phyloP scores from a whole-genome alignment of 306 rosid species.

The Trichosanthes truncata region DNA sequence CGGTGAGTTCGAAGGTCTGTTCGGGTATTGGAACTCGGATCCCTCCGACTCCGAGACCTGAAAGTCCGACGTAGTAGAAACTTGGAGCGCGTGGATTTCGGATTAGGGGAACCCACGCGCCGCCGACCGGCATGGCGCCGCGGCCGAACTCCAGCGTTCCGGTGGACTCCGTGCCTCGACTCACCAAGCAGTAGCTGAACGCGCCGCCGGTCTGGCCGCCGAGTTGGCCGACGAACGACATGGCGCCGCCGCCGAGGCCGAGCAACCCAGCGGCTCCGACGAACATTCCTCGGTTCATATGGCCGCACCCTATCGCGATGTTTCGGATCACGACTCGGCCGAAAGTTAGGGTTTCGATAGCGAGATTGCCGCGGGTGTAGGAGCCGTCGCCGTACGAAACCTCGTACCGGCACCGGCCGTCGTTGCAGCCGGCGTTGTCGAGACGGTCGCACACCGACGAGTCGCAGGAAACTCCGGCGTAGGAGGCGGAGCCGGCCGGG shows the following conservation, averaged over 20 bases:
- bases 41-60: slow-evolving; percentile 83
- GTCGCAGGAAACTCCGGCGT: slow-evolving; percentile 47
- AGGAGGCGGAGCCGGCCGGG: slow-evolving; percentile 64
- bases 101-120: slow-evolving; percentile 71
- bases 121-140: slow-evolving; percentile 66
- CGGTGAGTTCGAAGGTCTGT: slow-evolving; percentile 30
- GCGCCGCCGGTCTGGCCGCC: slow-evolving; percentile 74
- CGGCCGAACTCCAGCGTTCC: slow-evolving; percentile 72
- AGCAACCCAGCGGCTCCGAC: slow-evolving; percentile 78
- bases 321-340: slow-evolving; percentile 46
- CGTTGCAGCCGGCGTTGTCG: slow-evolving; percentile 45
- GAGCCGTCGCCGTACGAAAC: slow-evolving; percentile 84
- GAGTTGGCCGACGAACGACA: slow-evolving; percentile 78
- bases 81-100: slow-evolving; percentile 56
- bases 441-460: slow-evolving; percentile 56
- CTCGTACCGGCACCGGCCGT: slow-evolving; percentile 60
- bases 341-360: slow-evolving; percentile 61
- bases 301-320: slow-evolving; percentile 89
- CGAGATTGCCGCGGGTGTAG: slow-evolving; percentile 70
- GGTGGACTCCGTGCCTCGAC: slow-evolving; percentile 39
- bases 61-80: slow-evolving; percentile 58
- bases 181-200: slow-evolving; percentile 59
- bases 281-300: slow-evolving; percentile 76
- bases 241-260: slow-evolving; percentile 81
- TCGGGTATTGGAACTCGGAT: slow-evolving; percentile 42